Evolutionary conservation across 441 rosid species (phyloP), one percentile per base, ranked within the genome.

Genomic region (Pelargonium australe): DNA sequence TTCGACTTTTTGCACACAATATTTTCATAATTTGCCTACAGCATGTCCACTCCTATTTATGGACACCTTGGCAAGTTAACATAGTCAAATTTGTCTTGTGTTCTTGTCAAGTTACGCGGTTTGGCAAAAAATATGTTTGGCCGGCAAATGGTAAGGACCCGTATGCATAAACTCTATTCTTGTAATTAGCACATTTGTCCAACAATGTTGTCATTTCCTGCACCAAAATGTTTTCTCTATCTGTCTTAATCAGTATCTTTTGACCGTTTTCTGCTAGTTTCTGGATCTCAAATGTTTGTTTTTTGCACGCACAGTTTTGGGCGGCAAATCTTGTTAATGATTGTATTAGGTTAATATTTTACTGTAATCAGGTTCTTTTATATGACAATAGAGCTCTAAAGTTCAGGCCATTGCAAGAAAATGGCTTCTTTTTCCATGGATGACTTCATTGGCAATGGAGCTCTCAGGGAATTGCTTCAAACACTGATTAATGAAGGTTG

Each of bases 351-450:
- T 23, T 10, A 34, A 25, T 58, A 28, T 53, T 16, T 23, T 17
- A 65, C 14, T 17, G 62, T 25, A 16, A 31, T 47, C 49, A 4
- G 20, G 40, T 63, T 68, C 19, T 62, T 10, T 70, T 45, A 17
- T 53, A 65, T 43, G 61, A 17, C 5, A 34, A 43, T 67, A 68
- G 68, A 68, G 55, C 40, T 57, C 62, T 25, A 31, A 34, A 43
- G 25, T 17, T 43, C 57, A 68, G 71, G 65, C 19, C 17, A 16
- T 68, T 68, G 69, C 31, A 75, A 53, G 63, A 70, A 20, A 69
- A 87, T 87, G 92, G 87, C 89, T 43, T 86, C 91, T 23, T 89
- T 76, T 65, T 85, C 86, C 1, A 68, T 85, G 72, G 88, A 89
- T 57, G 90, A 85, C 53, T 89, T 86, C 75, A 81, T 84, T 12